Evolutionary conservation across 768 basidiomycete species (phyloP).

Genomic region (Leucocoprinus birnbaumii): DNA sequence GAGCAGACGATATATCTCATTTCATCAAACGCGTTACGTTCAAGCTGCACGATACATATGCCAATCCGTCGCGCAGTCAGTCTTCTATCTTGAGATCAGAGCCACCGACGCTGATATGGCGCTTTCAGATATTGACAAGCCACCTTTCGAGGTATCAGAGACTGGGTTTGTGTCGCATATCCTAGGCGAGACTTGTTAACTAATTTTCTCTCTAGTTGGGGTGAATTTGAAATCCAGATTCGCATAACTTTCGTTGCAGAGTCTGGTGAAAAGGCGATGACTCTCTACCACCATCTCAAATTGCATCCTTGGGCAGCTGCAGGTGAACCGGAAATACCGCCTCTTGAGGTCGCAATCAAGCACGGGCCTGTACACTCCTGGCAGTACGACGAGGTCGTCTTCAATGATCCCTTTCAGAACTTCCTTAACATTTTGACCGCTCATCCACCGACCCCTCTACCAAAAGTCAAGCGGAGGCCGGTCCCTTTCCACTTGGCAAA

Average conservation of each 20-base stretch:
- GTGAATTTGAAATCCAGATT: constrained; percentile 96
- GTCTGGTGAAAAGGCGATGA: constrained; percentile 86
- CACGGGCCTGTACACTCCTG: constrained; percentile 87
- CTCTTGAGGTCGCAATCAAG: constrained; percentile 64
- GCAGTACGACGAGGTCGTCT: constrained; percentile 99
- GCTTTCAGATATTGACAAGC: constrained; percentile 77
- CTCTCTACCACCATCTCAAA: constrained; percentile 91
- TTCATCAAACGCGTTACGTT: constrained; percentile 96
- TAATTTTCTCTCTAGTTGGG: constrained; percentile 65
- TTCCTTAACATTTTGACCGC: constrained; percentile 79
- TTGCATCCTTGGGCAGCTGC: constrained; percentile 82
- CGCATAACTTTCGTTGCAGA: constrained; percentile 87
- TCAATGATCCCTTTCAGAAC: constrained; percentile 86
- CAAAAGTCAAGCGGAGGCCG: constrained; percentile 55
- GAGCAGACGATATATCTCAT: constrained; percentile 85
- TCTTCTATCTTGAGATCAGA: constrained; percentile 10
- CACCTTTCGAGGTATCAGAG: constrained; percentile 93
- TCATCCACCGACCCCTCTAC: constrained; percentile 83
- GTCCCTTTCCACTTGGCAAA: constrained; percentile 74
- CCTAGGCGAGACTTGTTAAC: background rate
- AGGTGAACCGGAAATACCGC: constrained; percentile 64
- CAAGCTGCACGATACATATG: constrained; percentile 95
- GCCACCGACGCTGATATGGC: constrained; percentile 1
- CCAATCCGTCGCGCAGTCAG: constrained; percentile 87
- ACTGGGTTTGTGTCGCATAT: constrained; percentile 66